These are phyloP conservation scores for Cupressus sempervirens DNA, from an alignment of 75 land plant species.

Conservation along the genomic window DNA sequence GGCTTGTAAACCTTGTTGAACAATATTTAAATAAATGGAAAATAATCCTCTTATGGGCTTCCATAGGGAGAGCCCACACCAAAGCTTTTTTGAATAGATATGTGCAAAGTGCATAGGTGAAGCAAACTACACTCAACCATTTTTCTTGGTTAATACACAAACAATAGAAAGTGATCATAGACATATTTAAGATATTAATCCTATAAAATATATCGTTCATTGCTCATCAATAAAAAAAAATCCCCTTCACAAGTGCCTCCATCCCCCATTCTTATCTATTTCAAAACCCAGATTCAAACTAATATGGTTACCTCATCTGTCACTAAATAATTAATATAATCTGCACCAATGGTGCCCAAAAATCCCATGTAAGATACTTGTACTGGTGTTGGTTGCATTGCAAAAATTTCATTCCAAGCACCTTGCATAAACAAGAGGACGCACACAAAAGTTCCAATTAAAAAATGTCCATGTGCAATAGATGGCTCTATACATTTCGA, in stretches of 20 bases:
- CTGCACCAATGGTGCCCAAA: constrained; percentile 96
- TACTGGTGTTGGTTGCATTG: constrained; percentile 97
- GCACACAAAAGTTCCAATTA: background rate
- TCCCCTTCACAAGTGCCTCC: background rate
- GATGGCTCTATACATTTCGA: background rate
- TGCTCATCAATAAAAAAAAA: background rate
- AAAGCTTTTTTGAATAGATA: constrained; percentile 93
- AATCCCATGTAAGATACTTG: constrained; percentile 99
- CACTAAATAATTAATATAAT: constrained; percentile 91
- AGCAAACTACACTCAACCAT: constrained; percentile 68
- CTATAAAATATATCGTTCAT: background rate
- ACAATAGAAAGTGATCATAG: background rate
- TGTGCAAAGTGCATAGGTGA: constrained; percentile 69
- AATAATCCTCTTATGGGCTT: too few species aligned
- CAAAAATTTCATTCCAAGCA: constrained; percentile 98
- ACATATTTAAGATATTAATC: background rate
- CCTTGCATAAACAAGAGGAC: constrained; percentile 46
- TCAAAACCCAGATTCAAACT: background rate
- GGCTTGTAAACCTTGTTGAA: too few species aligned
- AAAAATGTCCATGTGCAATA: background rate
- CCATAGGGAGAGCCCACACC: too few species aligned
- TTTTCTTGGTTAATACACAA: background rate
- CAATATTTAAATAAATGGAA: too few species aligned
- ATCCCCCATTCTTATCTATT: background rate
- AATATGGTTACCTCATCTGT: constrained; percentile 82